Evolutionary conservation across 495 filamentous ascomycete genomes (phyloP).

Genomic region (Penicilliopsis zonata): DNA sequence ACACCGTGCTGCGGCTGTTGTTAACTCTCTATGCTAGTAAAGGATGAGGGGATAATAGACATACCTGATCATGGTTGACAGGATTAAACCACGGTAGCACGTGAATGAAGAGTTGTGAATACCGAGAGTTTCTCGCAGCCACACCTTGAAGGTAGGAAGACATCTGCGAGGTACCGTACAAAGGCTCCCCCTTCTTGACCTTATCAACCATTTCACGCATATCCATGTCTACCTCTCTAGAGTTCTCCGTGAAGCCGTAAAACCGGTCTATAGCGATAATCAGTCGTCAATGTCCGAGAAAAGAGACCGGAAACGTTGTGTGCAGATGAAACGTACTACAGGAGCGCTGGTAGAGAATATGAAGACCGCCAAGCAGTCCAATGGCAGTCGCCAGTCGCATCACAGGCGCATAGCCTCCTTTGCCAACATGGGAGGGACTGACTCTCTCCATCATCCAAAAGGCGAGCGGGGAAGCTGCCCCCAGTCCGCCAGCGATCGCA

Average conservation of each 20-base stretch:
- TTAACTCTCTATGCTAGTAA: slow-evolving; percentile 1
- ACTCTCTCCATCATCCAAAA: slow-evolving; percentile 71
- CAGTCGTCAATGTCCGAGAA: slow-evolving; percentile 4
- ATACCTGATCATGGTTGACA: slow-evolving; percentile 82
- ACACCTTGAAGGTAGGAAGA: slow-evolving; percentile 88
- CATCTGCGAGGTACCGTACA: slow-evolving; percentile 74
- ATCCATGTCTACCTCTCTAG: slow-evolving; percentile 84
- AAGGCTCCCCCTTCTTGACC: slow-evolving; percentile 78
- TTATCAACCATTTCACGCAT: slow-evolving; percentile 96
- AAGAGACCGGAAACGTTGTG: not conserved
- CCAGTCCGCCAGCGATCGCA: slow-evolving; percentile 48
- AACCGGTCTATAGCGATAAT: slow-evolving; percentile 48
- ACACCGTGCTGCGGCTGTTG: slow-evolving; percentile 61
- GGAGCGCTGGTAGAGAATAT: slow-evolving; percentile 68
- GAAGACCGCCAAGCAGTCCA: slow-evolving; percentile 60
- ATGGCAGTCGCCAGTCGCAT: slow-evolving; percentile 70
- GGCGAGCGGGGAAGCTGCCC: slow-evolving; percentile 54
- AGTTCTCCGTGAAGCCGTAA: slow-evolving; percentile 88
- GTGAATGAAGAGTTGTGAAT: slow-evolving; percentile 69
- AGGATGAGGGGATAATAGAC: slow-evolving; percentile 3
- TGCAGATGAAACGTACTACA: slow-evolving; percentile 33
- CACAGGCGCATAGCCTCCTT: slow-evolving; percentile 64
- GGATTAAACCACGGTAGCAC: slow-evolving; percentile 94
- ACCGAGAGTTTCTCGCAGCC: slow-evolving; percentile 83
- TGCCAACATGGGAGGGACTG: slow-evolving; percentile 68